phyloP scores from a whole-genome alignment of 495 filamentous ascomycete genomes.

The Aspergillus ellipticus region DNA sequence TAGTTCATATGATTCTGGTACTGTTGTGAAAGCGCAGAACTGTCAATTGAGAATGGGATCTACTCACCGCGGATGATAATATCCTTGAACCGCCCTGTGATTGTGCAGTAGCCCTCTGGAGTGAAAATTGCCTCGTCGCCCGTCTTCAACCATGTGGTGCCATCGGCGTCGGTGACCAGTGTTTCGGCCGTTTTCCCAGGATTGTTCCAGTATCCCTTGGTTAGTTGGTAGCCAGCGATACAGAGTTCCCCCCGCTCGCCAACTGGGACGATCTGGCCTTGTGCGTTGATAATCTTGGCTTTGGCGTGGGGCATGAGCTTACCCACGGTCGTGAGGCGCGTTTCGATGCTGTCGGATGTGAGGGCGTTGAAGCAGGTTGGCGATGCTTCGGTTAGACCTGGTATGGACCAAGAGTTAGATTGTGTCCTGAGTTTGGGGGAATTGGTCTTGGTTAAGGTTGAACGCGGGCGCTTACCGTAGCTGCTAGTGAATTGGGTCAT shows the following conservation, averaged over 20 bases:
- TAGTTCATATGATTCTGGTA: neutral
- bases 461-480: conserved; percentile 42
- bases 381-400: conserved; percentile 64
- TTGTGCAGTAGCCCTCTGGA: conserved; percentile 58
- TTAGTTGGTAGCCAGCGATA: conserved; percentile 65
- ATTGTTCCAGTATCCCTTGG: conserved; percentile 68
- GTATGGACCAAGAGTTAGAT: neutral
- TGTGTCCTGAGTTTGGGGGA: neutral
- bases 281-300: conserved; percentile 61
- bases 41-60: neutral
- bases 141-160: conserved; percentile 62
- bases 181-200: conserved; percentile 64
- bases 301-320: conserved; percentile 63
- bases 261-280: conserved; percentile 57
- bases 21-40: neutral
- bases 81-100: conserved; percentile 77
- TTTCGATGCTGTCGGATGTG: conserved; percentile 58
- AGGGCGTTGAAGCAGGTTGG: conserved; percentile 71
- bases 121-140: conserved; percentile 69
- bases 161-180: conserved; percentile 54
- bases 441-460: no score
- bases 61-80: conserved; percentile 68
- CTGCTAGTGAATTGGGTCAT: conserved; percentile 67
- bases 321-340: conserved; percentile 59
- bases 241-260: conserved; percentile 62